Conservation (phyloP, 1,284 basidiomycete genomes). For the Ustilago curta region DNA sequence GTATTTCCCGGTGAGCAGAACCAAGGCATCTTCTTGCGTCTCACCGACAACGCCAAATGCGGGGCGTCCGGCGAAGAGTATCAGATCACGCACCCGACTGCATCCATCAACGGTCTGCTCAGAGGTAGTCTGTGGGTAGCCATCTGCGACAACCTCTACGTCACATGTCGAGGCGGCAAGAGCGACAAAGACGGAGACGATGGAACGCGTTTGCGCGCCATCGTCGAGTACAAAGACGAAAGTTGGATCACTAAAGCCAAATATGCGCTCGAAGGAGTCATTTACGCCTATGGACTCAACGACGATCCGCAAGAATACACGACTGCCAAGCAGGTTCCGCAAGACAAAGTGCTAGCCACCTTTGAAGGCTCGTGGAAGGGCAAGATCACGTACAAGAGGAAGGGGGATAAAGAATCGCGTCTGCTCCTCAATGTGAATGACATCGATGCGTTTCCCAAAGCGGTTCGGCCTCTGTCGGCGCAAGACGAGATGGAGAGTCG, state of each 20-base stretch:
- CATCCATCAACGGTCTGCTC: slow-evolving; percentile 89
- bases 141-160: slow-evolving; percentile 79
- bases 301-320: slow-evolving; percentile 78
- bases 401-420: slow-evolving; percentile 77
- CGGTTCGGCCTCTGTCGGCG: slow-evolving; percentile 81
- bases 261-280: slow-evolving; percentile 88
- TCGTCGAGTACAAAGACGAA: slow-evolving; percentile 97
- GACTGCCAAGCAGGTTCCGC: slow-evolving; percentile 89
- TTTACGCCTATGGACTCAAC: slow-evolving; percentile 79
- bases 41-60: slow-evolving; percentile 54
- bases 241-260: slow-evolving; percentile 92
- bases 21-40: slow-evolving; percentile 80
- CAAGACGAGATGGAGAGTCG: slow-evolving; percentile 87
- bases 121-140: slow-evolving; percentile 91
- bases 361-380: slow-evolving; percentile 91
- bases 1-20: slow-evolving; percentile 75
- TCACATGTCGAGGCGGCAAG: slow-evolving; percentile 82
- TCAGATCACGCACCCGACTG: slow-evolving; percentile 88
- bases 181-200: slow-evolving; percentile 68
- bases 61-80: slow-evolving; percentile 61
- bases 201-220: slow-evolving; percentile 76
- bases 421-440: slow-evolving; percentile 82
- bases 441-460: slow-evolving; percentile 83
- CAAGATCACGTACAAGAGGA: slow-evolving; percentile 82
- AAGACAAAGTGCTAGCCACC: slow-evolving; percentile 80